phyloP scores from a whole-genome alignment of 2,329 filamentous ascomycete species.

The Fusarium stilboides region DNA sequence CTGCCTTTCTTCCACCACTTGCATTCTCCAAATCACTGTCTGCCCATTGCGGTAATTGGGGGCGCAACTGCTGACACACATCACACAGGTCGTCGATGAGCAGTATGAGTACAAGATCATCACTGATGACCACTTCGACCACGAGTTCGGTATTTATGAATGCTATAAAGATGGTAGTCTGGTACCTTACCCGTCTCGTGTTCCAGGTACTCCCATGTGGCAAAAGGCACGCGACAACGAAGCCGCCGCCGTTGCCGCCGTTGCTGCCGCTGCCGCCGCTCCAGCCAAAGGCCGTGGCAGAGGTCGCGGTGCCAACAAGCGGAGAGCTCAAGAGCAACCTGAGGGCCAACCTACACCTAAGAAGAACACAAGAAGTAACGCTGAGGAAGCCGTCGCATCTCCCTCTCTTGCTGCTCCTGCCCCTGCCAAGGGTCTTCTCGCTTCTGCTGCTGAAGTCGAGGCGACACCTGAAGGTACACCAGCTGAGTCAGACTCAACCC shows the following conservation, averaged over 20 bases:
- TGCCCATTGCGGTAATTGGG: slow-evolving; percentile 21
- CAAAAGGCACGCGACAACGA: slow-evolving; percentile 56
- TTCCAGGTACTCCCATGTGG: slow-evolving; percentile 62
- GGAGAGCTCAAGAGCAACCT: slow-evolving; percentile 65
- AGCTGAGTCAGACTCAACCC: slow-evolving; percentile 55
- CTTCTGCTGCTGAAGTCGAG: slow-evolving; percentile 57
- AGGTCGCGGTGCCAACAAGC: slow-evolving; percentile 60
- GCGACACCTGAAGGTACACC: slow-evolving; percentile 55
- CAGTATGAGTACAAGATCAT: slow-evolving; percentile 64
- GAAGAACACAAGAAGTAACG: slow-evolving; percentile 57
- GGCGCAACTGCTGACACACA: slow-evolving; percentile 39
- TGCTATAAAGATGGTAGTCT: slow-evolving; percentile 59
- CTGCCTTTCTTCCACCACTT: slow-evolving; percentile 19
- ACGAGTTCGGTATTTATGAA: slow-evolving; percentile 61
- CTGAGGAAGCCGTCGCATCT: slow-evolving; percentile 51
- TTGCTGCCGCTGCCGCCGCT: slow-evolving; percentile 47
- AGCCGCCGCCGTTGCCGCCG: slow-evolving; percentile 54
- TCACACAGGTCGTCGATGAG: slow-evolving; percentile 58
- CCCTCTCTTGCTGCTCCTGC: slow-evolving; percentile 47
- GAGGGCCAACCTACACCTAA: slow-evolving; percentile 67
- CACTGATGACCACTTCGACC: slow-evolving; percentile 60
- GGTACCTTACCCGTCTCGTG: slow-evolving; percentile 62
- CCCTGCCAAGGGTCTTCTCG: slow-evolving; percentile 58
- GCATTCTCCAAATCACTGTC: slow-evolving; percentile 43
- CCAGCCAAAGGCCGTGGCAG: slow-evolving; percentile 52